Base-by-base conservation (phyloP, 768 basidiomycete genomes). In the Lentinula detonsa region DNA sequence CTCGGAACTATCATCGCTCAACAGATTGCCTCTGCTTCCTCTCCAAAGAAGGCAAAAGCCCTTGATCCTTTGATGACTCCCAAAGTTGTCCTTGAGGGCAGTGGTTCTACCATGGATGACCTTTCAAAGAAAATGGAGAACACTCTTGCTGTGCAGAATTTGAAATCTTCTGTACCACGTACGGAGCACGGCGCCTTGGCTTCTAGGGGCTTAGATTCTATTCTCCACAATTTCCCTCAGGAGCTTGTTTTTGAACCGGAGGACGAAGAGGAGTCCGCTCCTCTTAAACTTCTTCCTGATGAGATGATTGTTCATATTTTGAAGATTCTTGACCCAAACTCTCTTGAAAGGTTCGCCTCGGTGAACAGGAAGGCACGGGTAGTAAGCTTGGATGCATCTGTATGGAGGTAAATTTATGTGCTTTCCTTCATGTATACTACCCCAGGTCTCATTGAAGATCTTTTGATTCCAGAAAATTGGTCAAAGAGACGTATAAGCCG, bases 271-370 rank as follows among this genome's bases (percentile, higher is more conserved):
- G 75, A 81, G 61, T 80, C 80, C 1, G 73, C 83, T 0, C 78
- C 81, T 11, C 66, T 97, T 16, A 78, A 79, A 50, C 67, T 70
- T 1, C 72, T 96, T 8, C 95, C 95, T 5, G 84, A 89, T 39
- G 95, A 97, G 70, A 67, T 96, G 10, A 66, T 96, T 34, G 73
- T 92, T 35, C 69, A 78, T 43, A 80, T 95, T 57, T 73, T 95
- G n/a, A 74, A 79, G 34, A 78, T 78, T 62, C 75, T 96, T 43
- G 88, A 92, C 66, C 77, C 82, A 1, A 79, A 82, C 2, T 72
- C 85, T 23, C 75, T 96, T 39, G 94, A 95, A 70, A 81, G 89
- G 8, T 94, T 97, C 67, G 94, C 85, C 0, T 66, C 73, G 18
- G 84, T 90, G 2, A 85, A 83, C 69, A 84, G 88, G 60, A 93